Conservation (phyloP, 208 protist species). For the Leishmania tarentolae region DNA sequence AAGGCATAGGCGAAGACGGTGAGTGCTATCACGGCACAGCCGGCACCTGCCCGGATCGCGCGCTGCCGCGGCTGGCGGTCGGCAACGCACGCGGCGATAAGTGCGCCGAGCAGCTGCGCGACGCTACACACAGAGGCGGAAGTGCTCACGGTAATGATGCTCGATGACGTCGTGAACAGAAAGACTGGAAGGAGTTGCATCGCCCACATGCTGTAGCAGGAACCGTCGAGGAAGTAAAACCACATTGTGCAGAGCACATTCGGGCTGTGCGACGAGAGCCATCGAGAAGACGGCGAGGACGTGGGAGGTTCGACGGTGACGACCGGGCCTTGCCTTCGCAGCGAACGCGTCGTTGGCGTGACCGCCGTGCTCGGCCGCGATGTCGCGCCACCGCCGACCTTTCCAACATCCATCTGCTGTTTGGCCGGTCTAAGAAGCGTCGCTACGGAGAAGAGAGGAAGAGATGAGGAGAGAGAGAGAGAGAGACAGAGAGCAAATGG, state of each 20-base stretch:
- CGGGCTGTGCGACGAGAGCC: constrained; percentile 16
- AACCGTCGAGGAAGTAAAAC: constrained; percentile 57
- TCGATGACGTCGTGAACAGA: constrained; percentile 26
- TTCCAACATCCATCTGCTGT: not conserved
- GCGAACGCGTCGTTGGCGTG: not conserved
- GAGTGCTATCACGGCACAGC: constrained; percentile 29
- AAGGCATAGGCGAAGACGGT: constrained; percentile 24
- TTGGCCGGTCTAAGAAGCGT: not conserved
- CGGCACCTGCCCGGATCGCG: constrained; percentile 30
- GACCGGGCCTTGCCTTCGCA: not conserved
- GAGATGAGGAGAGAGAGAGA: no score
- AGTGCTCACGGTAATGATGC: constrained; percentile 29
- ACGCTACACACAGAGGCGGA: constrained; percentile 31
- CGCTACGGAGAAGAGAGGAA: not conserved
- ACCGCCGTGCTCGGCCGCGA: not conserved
- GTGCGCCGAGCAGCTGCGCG: constrained; percentile 45
- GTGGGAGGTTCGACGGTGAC: not conserved
- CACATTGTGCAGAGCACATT: constrained; percentile 46
- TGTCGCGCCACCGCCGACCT: not conserved
- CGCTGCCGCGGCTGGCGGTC: constrained; percentile 25
- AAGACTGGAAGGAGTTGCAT: constrained; percentile 49
- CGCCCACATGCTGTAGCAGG: constrained; percentile 52
- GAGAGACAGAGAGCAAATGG: not conserved
- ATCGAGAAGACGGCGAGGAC: not conserved
- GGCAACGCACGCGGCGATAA: constrained; percentile 23